phyloP scores from a whole-genome alignment of 1,139 yeast species.

The Diutina scorzettiae region DNA sequence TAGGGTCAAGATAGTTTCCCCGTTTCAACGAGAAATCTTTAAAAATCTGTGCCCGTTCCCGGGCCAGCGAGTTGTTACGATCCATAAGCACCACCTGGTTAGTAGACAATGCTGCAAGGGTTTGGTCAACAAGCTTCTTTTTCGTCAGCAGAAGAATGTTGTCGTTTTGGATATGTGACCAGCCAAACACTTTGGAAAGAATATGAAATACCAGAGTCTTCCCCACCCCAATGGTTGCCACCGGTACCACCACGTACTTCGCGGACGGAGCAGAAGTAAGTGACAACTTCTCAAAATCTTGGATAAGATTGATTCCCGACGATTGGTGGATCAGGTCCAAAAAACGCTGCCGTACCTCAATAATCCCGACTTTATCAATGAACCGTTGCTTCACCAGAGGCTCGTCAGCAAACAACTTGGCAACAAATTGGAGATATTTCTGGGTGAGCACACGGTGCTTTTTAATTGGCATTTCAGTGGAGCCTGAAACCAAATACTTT shows the following conservation, averaged over 20 bases:
- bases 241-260: constrained; percentile 55
- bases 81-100: constrained; percentile 56
- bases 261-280: constrained; percentile 12
- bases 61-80: constrained; percentile 64
- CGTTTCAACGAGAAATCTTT: constrained; percentile 34
- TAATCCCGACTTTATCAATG: constrained; percentile 56
- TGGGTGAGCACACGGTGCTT: constrained; percentile 49
- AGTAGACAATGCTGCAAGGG: constrained; percentile 6
- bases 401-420: constrained; percentile 37
- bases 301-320: neutral
- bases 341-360: constrained; percentile 53
- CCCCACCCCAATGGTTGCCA: constrained; percentile 92
- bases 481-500: constrained; percentile 25
- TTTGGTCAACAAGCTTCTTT: constrained; percentile 22
- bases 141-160: constrained; percentile 28
- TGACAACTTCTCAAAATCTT: constrained; percentile 21
- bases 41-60: constrained; percentile 62
- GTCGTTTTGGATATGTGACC: constrained; percentile 85
- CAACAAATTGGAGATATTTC: constrained; percentile 57
- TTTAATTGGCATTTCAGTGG: neutral
- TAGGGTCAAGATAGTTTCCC: constrained; percentile 23
- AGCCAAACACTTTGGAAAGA: constrained; percentile 38
- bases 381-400: constrained; percentile 35
- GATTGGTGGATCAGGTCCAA: constrained; percentile 15
- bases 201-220: constrained; percentile 76